Conservation (phyloP, 495 filamentous ascomycete species). For the Durotheca rogersii region DNA sequence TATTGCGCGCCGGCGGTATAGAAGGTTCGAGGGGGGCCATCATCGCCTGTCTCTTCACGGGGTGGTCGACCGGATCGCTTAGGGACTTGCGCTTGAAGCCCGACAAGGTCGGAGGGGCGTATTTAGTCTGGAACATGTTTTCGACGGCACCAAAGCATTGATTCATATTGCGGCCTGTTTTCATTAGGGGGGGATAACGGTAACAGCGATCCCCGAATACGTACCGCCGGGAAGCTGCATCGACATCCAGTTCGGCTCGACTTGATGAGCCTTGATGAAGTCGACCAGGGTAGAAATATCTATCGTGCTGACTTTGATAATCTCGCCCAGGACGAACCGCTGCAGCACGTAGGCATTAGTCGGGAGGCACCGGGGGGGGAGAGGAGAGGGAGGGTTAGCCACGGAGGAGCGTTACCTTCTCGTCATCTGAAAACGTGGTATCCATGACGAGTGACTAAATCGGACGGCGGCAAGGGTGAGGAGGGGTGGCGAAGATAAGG, state of each 20-base stretch:
- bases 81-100: slow-evolving; percentile 47
- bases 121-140: slow-evolving; percentile 43
- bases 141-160: slow-evolving; percentile 48
- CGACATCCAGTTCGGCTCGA: slow-evolving; percentile 46
- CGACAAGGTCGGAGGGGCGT: slow-evolving; percentile 40
- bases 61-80: slow-evolving; percentile 44
- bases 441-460: slow-evolving; percentile 43
- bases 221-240: slow-evolving; percentile 52
- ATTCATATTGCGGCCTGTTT: slow-evolving; percentile 50
- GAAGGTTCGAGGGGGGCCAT: slow-evolving; percentile 33
- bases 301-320: slow-evolving; percentile 53
- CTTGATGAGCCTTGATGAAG: slow-evolving; percentile 45
- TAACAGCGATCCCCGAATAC: slow-evolving; percentile 29
- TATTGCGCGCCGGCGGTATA: slow-evolving; percentile 29
- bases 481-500: slow-evolving; percentile 36
- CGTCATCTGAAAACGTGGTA: slow-evolving; percentile 48
- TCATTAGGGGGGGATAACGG: slow-evolving; percentile 28
- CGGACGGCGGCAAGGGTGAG: slow-evolving; percentile 31
- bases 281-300: slow-evolving; percentile 46
- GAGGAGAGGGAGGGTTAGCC: too few relatives aligned
- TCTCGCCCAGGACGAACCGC: slow-evolving; percentile 58
- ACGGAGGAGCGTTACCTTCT: slow-evolving; percentile 44
- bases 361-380: neutral
- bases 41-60: slow-evolving; percentile 44
- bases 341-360: slow-evolving; percentile 37